A percentile compares a stretch with the other conserved stretches of the same genome.
Conservation (phyloP, 78 protist species). For the Dictyostelium intermedium region DNA sequence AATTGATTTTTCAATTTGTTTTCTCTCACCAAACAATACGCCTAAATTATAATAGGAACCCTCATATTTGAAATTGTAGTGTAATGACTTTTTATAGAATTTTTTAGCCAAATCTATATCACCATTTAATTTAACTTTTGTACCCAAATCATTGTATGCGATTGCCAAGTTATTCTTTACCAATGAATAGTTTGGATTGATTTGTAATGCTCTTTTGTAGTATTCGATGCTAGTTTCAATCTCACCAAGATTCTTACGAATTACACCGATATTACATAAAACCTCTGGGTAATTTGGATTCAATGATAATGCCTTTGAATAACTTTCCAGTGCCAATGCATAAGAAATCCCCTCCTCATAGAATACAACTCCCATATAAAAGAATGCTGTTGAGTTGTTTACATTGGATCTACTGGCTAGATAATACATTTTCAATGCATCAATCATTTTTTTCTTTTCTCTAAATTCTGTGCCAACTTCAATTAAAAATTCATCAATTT, state of each 20-base stretch:
- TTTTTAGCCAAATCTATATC: slow-evolving; percentile 16
- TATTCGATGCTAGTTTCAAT: slow-evolving; percentile 53
- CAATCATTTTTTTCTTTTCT: not conserved
- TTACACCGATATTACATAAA: slow-evolving; percentile 83
- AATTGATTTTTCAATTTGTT: slow-evolving; percentile 47
- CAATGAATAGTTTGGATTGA: slow-evolving; percentile 60
- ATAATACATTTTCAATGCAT: not conserved
- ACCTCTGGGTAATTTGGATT: slow-evolving; percentile 81
- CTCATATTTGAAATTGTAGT: slow-evolving; percentile 65
- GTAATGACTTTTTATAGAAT: slow-evolving; percentile 73
- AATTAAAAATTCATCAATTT: not conserved
- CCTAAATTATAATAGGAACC: slow-evolving; percentile 88
- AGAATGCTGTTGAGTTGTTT: slow-evolving; percentile 4
- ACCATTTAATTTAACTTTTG: slow-evolving; percentile 35
- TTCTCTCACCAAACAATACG: slow-evolving; percentile 35
- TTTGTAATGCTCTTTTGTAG: slow-evolving; percentile 38
- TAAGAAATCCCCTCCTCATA: slow-evolving; percentile 8
- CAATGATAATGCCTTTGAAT: slow-evolving; percentile 36
- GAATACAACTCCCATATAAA: slow-evolving; percentile 21
- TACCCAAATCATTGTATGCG: slow-evolving; percentile 85
- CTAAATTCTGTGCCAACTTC: slow-evolving; percentile 19
- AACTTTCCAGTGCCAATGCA: slow-evolving; percentile 56
- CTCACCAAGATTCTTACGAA: slow-evolving; percentile 52
- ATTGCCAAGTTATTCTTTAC: slow-evolving; percentile 55
- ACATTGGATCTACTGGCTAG: not conserved